Evolutionary conservation across 345 rosid species (phyloP), one percentile per base, ranked within the genome.

Genomic region (Euphorbia lathyris): DNA sequence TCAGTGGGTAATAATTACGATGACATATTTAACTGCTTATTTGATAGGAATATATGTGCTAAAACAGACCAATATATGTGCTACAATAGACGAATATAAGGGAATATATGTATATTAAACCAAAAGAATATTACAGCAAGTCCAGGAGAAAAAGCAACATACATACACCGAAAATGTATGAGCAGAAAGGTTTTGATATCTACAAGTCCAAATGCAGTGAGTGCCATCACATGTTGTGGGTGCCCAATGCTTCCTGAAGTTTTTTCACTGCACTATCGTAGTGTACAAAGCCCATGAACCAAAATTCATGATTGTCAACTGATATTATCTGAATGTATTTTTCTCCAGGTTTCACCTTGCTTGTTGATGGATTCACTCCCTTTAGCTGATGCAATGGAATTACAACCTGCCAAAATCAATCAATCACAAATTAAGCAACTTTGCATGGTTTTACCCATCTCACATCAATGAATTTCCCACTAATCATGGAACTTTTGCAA

Each of bases 281-380:
- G 76, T 87, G 74, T 64, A 90, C 92, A 77, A 93, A 88, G 19
- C 96, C 97, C 97, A 89, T 83, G 81, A 93, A 87, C 97, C 96
- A 90, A 74, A 93, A 93, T 66, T 93, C 98, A 40, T 90, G 97
- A 77, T 83, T 87, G 81, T 90, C 97, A 0, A 85, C 53, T 3
- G 98, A 89, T n/a, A 87, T 83, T 63, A 89, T 77, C 80, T 90
- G 97, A 67, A 93, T 85, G 84, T 84, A 89, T 73, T 89, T 93
- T 81, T 93, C 97, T 17, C 86, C 82, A 9, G 87, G 66, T 36
- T 90, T 93, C 25, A 68, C 87, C 74, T 83, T 87, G 87, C 97
- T 93, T 51, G 90, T 68, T 68, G 98, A 89, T 65, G 93, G 93
- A 70, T 84, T 90, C 75, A 84, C 91, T 19, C 87, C 92, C 83